A percentile compares a stretch with the other conserved stretches of the same genome.
These are phyloP conservation scores for Alternaria angustiovoidea DNA, from an alignment of 2,329 filamentous ascomycete genomes.

Conservation along the genomic window DNA sequence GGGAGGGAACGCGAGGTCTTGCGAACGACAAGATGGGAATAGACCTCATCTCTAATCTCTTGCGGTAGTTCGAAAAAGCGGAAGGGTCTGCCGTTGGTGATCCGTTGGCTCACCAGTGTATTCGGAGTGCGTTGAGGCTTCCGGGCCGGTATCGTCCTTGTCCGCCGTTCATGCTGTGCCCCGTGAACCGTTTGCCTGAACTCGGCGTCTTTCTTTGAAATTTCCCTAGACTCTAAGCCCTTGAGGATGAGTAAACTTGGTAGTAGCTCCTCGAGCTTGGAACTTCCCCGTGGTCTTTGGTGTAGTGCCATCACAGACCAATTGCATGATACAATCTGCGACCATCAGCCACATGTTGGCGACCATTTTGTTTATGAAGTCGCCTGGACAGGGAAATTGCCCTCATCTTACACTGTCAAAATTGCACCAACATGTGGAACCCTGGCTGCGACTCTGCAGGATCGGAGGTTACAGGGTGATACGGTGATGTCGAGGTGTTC, in stretches of 20 bases:
- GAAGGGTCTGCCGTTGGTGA: slow-evolving; percentile 26
- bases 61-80: slow-evolving; percentile 38
- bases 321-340: slow-evolving; percentile 36
- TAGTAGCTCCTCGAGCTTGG: slow-evolving; percentile 30
- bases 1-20: slow-evolving; percentile 17
- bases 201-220: slow-evolving; percentile 1
- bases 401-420: slow-evolving; percentile 31
- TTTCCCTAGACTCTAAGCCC: slow-evolving; percentile 1
- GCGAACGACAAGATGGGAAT: slow-evolving; percentile 37
- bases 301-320: slow-evolving; percentile 37
- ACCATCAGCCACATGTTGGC: slow-evolving; percentile 15
- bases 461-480: slow-evolving; percentile 33
- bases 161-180: slow-evolving; percentile 7
- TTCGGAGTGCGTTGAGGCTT: slow-evolving; percentile 3
- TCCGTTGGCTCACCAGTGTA: slow-evolving; percentile 2
- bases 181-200: background rate
- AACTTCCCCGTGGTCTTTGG: slow-evolving; percentile 36
- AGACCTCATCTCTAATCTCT: slow-evolving; percentile 42
- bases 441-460: slow-evolving; percentile 32
- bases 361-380: slow-evolving; percentile 24
- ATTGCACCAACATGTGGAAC: slow-evolving; percentile 39
- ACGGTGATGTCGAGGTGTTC: slow-evolving; percentile 33
- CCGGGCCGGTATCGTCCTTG: slow-evolving; percentile 3
- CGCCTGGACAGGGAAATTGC: slow-evolving; percentile 27
- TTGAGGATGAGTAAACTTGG: slow-evolving; percentile 11